phyloP scores from a whole-genome alignment of 148 eudicot species.

The Camellia lanceoleosa region DNA sequence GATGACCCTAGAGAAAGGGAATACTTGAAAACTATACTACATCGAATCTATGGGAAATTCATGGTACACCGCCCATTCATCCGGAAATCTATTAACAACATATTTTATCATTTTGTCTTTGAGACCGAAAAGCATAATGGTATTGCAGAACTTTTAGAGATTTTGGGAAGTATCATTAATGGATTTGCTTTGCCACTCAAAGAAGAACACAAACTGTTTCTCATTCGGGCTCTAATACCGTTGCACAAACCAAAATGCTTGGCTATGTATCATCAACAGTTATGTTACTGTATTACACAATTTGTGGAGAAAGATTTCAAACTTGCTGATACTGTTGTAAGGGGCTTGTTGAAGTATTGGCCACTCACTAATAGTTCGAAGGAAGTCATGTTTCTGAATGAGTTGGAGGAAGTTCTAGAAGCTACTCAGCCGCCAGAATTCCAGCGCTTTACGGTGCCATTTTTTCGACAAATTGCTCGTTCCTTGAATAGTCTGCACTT shows the following conservation, averaged over 20 bases:
- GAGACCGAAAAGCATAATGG: slow-evolving; percentile 77
- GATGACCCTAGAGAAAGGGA: slow-evolving; percentile 86
- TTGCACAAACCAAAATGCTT: slow-evolving; percentile 75
- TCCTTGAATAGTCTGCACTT: slow-evolving; percentile 68
- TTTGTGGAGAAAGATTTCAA: slow-evolving; percentile 86
- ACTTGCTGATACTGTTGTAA: slow-evolving; percentile 68
- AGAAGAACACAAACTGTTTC: slow-evolving; percentile 75
- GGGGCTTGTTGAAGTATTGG: slow-evolving; percentile 75
- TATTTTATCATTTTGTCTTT: slow-evolving; percentile 57
- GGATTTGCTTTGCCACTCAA: slow-evolving; percentile 83
- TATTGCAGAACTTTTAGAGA: slow-evolving; percentile 72
- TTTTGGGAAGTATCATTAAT: slow-evolving; percentile 73
- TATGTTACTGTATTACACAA: slow-evolving; percentile 64
- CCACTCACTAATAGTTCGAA: slow-evolving; percentile 75
- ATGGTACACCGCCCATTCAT: slow-evolving; percentile 79
- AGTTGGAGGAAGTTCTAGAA: slow-evolving; percentile 77
- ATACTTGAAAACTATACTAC: slow-evolving; percentile 65
- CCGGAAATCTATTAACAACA: slow-evolving; percentile 63
- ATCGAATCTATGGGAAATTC: slow-evolving; percentile 72
- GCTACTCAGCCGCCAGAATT: slow-evolving; percentile 73
- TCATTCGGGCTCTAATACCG: slow-evolving; percentile 61
- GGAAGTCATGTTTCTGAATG: slow-evolving; percentile 69
- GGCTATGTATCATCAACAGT: slow-evolving; percentile 73
- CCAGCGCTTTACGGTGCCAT: slow-evolving; percentile 65
- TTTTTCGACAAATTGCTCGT: slow-evolving; percentile 61